Evolutionary conservation across 805 yeast genomes (phyloP).

Genomic region (Tetrapisispora iriomotensis): DNA sequence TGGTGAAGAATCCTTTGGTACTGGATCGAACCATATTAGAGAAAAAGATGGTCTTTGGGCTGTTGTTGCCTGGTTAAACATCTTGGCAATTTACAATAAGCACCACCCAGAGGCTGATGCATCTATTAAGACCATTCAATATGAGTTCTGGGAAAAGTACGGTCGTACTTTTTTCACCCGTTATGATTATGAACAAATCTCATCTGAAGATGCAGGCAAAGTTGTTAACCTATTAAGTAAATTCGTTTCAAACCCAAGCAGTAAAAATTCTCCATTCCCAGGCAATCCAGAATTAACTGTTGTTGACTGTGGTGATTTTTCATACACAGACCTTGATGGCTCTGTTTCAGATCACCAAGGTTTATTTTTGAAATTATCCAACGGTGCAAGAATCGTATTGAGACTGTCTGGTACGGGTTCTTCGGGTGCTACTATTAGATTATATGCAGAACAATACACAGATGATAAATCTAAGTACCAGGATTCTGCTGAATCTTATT

Average conservation of each 20-base stretch:
- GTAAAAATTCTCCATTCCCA: constrained; percentile 44
- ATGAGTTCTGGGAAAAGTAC: constrained; percentile 79
- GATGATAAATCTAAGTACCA: constrained; percentile 42
- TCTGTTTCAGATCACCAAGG: constrained; percentile 86
- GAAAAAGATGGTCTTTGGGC: constrained; percentile 99
- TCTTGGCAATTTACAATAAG: constrained; percentile 73
- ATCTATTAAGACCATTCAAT: constrained; percentile 72
- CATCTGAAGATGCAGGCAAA: constrained; percentile 60
- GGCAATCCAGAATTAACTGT: constrained; percentile 42
- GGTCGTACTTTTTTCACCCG: constrained; percentile 98
- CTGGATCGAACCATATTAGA: constrained; percentile 94
- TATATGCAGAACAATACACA: constrained; percentile 81
- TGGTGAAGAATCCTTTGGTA: constrained; percentile 97
- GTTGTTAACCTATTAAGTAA: constrained; percentile 47
- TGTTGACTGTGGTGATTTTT: constrained; percentile 76
- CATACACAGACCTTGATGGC: constrained; percentile 92
- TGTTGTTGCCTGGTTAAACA: constrained; percentile 91
- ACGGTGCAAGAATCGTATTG: constrained; percentile 79
- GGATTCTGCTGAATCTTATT: constrained; percentile 54
- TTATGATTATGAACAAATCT: constrained; percentile 84
- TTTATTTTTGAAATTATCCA: constrained; percentile 66
- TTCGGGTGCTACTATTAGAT: constrained; percentile 91
- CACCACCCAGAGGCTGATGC: constrained; percentile 47
- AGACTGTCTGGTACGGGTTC: constrained; percentile 97
- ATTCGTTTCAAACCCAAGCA: constrained; percentile 30